phyloP scores from a whole-genome alignment of 2,329 filamentous ascomycete species.

The Thermoascus crustaceus region DNA sequence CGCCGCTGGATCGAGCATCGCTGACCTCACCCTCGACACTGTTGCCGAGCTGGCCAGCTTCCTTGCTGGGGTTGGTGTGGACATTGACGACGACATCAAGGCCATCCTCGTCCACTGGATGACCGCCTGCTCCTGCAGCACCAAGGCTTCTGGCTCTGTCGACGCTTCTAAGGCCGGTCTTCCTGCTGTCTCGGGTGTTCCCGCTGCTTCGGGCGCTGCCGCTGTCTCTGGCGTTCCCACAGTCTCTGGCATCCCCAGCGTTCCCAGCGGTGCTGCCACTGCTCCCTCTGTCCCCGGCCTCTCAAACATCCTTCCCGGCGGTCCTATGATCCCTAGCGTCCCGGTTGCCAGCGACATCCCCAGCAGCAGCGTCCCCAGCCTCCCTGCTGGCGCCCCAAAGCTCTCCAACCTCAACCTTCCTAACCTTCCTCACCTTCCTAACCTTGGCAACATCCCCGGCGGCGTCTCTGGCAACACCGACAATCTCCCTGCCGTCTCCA shows the following conservation, averaged over 20 bases:
- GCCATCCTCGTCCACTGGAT: constrained; percentile 40
- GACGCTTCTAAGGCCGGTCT: constrained; percentile 9
- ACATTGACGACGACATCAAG: constrained; percentile 45
- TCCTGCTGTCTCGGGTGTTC: constrained; percentile 10
- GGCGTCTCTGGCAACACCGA: not conserved
- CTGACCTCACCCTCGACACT: constrained; percentile 22
- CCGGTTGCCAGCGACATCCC: no score
- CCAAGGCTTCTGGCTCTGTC: constrained; percentile 11
- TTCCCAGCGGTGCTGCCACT: not conserved
- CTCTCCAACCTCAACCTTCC: not conserved
- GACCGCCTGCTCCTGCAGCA: constrained; percentile 13
- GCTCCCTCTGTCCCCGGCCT: not conserved
- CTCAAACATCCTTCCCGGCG: not conserved
- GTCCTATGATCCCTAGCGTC: no score
- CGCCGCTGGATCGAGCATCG: constrained; percentile 25
- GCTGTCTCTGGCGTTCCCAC: constrained; percentile 11
- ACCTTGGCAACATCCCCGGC: not conserved
- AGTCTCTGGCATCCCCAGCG: constrained; percentile 6
- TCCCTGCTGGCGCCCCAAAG: not conserved
- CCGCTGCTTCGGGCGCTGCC: not conserved
- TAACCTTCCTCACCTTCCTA: not conserved
- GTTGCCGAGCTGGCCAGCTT: constrained; percentile 30
- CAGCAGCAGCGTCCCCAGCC: constrained; percentile 7
- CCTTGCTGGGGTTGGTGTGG: constrained; percentile 36
- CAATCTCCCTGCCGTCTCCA: not conserved